These are phyloP conservation scores for Nicotiana knightiana DNA, from an alignment of 257 asterid genomes.

Conservation along the genomic window DNA sequence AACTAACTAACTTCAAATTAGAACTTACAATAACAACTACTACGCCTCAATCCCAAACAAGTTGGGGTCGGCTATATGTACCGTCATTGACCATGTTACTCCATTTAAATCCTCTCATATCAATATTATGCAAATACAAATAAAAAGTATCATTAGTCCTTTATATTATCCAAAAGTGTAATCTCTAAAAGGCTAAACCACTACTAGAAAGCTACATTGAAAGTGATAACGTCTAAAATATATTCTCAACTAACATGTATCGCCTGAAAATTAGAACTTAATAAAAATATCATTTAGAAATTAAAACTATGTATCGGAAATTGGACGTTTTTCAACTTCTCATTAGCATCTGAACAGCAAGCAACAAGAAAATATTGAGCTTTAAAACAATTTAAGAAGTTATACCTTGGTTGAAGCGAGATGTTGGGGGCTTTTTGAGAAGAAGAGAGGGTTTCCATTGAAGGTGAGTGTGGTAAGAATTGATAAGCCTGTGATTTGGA, in stretches of 20 bases:
- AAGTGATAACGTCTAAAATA: too few relatives aligned
- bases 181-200: too few relatives aligned
- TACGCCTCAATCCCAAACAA: too few relatives aligned
- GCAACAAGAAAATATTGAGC: background rate
- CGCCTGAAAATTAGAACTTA: background rate
- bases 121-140: too few relatives aligned
- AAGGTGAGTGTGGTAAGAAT: conserved; percentile 6
- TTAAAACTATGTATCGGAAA: background rate
- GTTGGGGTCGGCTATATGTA: too few relatives aligned
- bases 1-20: background rate
- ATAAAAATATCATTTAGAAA: background rate
- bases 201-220: too few relatives aligned
- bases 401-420: conserved; percentile 13
- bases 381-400: background rate
- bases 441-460: background rate
- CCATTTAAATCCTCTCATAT: too few relatives aligned
- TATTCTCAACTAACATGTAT: too few relatives aligned
- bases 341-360: background rate
- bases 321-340: background rate
- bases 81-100: too few relatives aligned
- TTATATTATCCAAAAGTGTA: too few relatives aligned
- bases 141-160: too few relatives aligned
- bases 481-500: conserved; percentile 13
- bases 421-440: background rate
- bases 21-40: too few relatives aligned